These are phyloP conservation scores for Sporopachydermia lactativora DNA, from an alignment of 805 yeast species.

Conservation along the genomic window DNA sequence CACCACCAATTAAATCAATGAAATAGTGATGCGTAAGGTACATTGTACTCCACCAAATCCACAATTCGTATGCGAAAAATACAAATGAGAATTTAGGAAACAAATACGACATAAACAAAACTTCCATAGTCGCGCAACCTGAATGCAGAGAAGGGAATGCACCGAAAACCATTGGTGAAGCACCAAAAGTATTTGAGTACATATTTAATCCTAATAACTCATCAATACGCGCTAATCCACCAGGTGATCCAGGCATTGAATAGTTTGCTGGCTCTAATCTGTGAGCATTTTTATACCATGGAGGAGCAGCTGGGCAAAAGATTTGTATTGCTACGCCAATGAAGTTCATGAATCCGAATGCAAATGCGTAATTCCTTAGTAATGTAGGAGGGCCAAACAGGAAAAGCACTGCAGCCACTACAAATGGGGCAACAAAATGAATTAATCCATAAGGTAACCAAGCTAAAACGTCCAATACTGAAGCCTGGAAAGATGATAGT, in stretches of 20 bases:
- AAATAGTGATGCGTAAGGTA: conserved; percentile 94
- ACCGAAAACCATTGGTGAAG: conserved; percentile 89
- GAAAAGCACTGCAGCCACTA: conserved; percentile 65
- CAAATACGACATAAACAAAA: conserved; percentile 66
- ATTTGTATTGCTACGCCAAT: conserved; percentile 75
- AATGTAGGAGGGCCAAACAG: conserved; percentile 87
- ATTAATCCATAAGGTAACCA: conserved; percentile 92
- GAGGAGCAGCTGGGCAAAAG: conserved; percentile 88
- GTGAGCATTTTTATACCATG: conserved; percentile 83
- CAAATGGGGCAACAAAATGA: conserved; percentile 85
- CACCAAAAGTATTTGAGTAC: conserved; percentile 69
- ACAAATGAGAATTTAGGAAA: conserved; percentile 59
- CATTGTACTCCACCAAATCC: conserved; percentile 99
- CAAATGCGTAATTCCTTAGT: conserved; percentile 72
- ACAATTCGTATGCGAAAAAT: conserved; percentile 66
- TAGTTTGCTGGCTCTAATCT: conserved; percentile 87
- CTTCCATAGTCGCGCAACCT: conserved; percentile 91
- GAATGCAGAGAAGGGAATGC: conserved; percentile 84
- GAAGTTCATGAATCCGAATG: conserved; percentile 90
- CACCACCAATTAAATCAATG: conserved; percentile 88
- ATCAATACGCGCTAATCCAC: conserved; percentile 87
- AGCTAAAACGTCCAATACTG: conserved; percentile 67
- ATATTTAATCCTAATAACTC: conserved; percentile 60
- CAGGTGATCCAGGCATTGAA: conserved; percentile 87
- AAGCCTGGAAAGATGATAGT: conserved; percentile 55